A percentile compares a stretch with the other conserved stretches of the same genome.
Evolutionary conservation across 2,329 filamentous ascomycete species (phyloP).

Genomic region (Penicillium digitatum): DNA sequence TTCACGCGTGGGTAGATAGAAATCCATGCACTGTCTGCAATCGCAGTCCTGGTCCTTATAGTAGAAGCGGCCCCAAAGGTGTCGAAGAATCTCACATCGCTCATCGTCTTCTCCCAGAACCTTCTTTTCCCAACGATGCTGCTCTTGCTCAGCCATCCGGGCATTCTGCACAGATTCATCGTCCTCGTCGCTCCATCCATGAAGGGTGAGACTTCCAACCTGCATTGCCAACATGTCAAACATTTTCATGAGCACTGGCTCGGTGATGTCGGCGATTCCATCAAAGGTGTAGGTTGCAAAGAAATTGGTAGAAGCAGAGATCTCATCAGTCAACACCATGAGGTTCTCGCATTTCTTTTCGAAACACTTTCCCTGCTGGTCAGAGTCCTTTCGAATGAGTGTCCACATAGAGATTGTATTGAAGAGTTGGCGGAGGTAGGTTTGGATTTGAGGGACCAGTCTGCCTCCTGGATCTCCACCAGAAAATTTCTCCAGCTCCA

Average conservation of each 20-base stretch:
- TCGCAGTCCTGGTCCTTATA: not conserved
- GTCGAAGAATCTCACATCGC: not conserved
- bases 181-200: not conserved
- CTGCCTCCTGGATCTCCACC: not conserved
- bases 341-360: not conserved
- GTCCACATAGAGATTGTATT: not conserved
- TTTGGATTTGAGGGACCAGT: not conserved
- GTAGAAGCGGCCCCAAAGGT: not conserved
- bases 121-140: not conserved
- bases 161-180: not conserved
- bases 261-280: rapidly evolving
- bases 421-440: not conserved
- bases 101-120: not conserved
- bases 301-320: not conserved
- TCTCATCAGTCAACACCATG: not conserved
- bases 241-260: rapidly evolving
- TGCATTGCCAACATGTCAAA: not conserved
- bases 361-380: not conserved
- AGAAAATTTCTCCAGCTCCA: not conserved
- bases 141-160: not conserved
- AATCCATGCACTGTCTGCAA: not conserved
- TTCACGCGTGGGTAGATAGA: not conserved
- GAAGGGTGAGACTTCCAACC: not conserved
- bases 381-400: not conserved
- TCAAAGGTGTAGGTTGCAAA: too few species aligned